Evolutionary conservation across 2,329 filamentous ascomycete species (phyloP).

Genomic region (Aspergillus chevalieri): DNA sequence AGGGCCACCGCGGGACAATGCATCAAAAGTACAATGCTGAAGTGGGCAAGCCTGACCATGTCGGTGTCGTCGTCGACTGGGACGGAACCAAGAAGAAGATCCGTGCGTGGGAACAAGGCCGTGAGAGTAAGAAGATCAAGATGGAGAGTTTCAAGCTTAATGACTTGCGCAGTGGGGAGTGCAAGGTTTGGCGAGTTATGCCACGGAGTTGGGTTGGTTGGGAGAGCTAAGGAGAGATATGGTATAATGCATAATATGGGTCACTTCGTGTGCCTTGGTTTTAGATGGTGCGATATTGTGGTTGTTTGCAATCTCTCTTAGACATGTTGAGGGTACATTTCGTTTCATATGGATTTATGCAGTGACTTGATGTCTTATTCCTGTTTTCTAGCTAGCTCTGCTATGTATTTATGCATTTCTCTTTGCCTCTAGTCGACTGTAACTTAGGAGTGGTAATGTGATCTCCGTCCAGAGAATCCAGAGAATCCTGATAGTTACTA

Average conservation of each 20-base stretch:
- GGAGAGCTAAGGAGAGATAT: conserved; percentile 42
- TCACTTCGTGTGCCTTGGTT: no score
- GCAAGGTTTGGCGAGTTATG: conserved; percentile 96
- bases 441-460: no score
- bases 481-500: no score
- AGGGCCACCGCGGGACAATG: conserved; percentile 91
- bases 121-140: conserved; percentile 90
- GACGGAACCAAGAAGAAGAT: conserved; percentile 99
- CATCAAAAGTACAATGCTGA: conserved; percentile 88
- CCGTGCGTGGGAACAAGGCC: conserved; percentile 86
- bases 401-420: no score
- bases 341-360: no score
- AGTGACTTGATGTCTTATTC: no score
- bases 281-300: no score
- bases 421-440: no score
- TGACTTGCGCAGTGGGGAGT: conserved; percentile 85
- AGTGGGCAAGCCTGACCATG: conserved; percentile 81
- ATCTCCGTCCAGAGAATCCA: neutral
- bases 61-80: conserved; percentile 90
- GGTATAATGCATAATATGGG: neutral
- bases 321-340: no score
- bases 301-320: no score
- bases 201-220: conserved; percentile 87
- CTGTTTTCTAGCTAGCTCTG: no score
- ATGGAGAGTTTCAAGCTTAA: conserved; percentile 90